phyloP scores from a whole-genome alignment of 352 stramenopile genomes.

The Pythium periplocum region DNA sequence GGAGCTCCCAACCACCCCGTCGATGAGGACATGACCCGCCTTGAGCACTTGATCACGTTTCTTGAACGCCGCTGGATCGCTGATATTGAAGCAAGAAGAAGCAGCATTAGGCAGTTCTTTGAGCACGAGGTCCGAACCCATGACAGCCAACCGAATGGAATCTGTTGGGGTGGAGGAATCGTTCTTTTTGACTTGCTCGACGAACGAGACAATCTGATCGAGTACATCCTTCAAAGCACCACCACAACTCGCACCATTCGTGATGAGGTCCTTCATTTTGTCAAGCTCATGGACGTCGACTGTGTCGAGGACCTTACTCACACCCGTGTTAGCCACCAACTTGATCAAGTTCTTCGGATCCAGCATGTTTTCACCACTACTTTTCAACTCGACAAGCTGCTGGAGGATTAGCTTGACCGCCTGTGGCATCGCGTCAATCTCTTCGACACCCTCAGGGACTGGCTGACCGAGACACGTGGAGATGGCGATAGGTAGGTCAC shows the following conservation, averaged over 20 bases:
- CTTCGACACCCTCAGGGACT: slow-evolving; percentile 16
- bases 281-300: background rate
- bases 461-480: slow-evolving; percentile 29
- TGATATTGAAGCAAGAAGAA: slow-evolving; percentile 12
- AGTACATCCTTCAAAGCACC: background rate
- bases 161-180: slow-evolving; percentile 2
- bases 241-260: background rate
- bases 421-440: slow-evolving; percentile 18
- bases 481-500: slow-evolving; percentile 36
- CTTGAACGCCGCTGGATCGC: slow-evolving; percentile 23
- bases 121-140: slow-evolving; percentile 2
- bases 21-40: slow-evolving; percentile 37
- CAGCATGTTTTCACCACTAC: background rate
- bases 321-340: background rate
- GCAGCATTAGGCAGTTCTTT: slow-evolving; percentile 3
- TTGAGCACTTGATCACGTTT: slow-evolving; percentile 15
- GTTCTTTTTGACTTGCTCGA: slow-evolving; percentile 5
- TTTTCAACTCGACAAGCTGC: slow-evolving; percentile 9
- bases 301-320: background rate
- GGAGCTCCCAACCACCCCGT: slow-evolving; percentile 37
- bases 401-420: slow-evolving; percentile 23
- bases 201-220: slow-evolving; percentile 6
- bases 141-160: slow-evolving; percentile 3
- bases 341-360: background rate
- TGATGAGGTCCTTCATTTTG: background rate